A percentile compares a stretch with the other conserved stretches of the same genome.
phyloP scores from a whole-genome alignment of 2,329 filamentous ascomycete species.

The Arthrobotrys musiformis region DNA sequence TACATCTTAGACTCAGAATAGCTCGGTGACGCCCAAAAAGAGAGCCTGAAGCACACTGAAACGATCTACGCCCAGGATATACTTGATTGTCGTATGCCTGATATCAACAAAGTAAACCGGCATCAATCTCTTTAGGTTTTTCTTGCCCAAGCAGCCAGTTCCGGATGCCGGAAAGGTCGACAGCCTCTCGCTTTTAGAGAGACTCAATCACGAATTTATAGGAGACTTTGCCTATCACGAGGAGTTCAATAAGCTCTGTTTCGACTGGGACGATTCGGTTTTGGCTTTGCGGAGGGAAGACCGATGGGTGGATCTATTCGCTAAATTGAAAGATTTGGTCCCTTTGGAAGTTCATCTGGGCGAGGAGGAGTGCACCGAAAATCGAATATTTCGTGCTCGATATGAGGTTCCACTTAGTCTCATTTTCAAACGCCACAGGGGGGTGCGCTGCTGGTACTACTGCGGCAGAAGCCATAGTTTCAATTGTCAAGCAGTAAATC shows the following conservation, averaged over 20 bases:
- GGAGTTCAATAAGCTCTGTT: background rate
- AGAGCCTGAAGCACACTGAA: background rate
- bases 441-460: too few relatives aligned
- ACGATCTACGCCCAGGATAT: background rate
- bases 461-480: too few relatives aligned
- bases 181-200: background rate
- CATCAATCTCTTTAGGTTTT: background rate
- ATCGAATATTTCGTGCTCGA: too few relatives aligned
- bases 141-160: background rate
- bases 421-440: too few relatives aligned
- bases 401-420: too few relatives aligned
- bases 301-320: background rate
- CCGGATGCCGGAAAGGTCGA: background rate
- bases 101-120: background rate
- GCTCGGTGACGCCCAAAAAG: background rate
- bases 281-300: background rate
- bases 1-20: background rate
- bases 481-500: too few relatives aligned
- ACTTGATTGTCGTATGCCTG: background rate
- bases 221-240: background rate
- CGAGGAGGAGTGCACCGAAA: background rate
- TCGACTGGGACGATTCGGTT: background rate
- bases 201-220: background rate
- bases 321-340: background rate
- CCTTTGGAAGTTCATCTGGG: background rate